Conservation (phyloP, 163 green algal species). For the Trebouxia gelatinosa region DNA sequence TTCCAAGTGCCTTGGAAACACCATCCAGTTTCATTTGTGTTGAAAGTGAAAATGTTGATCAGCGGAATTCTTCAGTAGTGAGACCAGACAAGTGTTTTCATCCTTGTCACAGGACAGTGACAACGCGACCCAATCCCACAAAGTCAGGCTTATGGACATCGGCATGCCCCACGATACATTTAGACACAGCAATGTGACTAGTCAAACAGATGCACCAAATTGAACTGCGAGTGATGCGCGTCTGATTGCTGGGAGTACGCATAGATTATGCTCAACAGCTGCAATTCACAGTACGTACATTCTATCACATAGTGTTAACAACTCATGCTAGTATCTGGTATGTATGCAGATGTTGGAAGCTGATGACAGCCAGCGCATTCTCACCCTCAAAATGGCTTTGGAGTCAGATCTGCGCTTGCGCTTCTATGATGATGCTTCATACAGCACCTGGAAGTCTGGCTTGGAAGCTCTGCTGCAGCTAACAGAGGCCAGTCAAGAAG, state of each 20-base stretch:
- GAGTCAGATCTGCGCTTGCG: slow-evolving; percentile 54
- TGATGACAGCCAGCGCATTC: slow-evolving; percentile 37
- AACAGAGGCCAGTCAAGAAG: no score
- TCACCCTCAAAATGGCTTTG: slow-evolving; percentile 47
- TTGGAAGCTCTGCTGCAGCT: slow-evolving; percentile 48
- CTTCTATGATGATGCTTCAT: slow-evolving; percentile 35
- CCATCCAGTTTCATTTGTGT: no score
- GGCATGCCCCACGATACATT: not conserved
- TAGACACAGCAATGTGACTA: not conserved
- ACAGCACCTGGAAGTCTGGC: slow-evolving; percentile 43
- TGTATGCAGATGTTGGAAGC: slow-evolving; percentile 24
- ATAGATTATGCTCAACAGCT: not conserved
- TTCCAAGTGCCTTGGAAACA: no score
- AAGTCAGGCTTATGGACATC: no score
- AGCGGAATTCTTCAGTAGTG: no score
- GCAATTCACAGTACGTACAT: no score
- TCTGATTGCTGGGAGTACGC: not conserved
- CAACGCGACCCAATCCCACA: no score
- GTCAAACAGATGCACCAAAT: not conserved
- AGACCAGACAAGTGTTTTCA: no score
- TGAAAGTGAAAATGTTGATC: not conserved
- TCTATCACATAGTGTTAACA: no score
- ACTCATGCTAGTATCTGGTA: not conserved
- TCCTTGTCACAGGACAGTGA: no score
- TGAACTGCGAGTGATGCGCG: not conserved